A percentile compares a stretch with the other conserved stretches of the same genome.
phyloP scores from a whole-genome alignment of 306 rosid genomes.

The Carpinus fangiana region DNA sequence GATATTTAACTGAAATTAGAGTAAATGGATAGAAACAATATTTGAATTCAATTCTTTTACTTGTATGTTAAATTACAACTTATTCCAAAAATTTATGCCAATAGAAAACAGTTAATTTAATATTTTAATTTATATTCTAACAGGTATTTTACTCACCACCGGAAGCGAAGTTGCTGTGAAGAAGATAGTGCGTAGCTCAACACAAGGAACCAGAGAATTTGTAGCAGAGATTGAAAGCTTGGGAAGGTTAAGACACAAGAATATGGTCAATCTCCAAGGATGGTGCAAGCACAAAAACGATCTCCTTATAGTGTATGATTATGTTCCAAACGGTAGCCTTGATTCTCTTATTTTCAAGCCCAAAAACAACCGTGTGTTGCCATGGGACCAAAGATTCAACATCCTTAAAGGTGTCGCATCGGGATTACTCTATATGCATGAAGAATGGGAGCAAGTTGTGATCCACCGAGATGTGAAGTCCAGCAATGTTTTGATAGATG shows the following conservation, averaged over 20 bases:
- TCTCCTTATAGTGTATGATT: conserved; percentile 65
- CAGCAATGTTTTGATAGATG: conserved; percentile 61
- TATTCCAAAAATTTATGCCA: too few species aligned
- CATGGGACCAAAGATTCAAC: conserved; percentile 56
- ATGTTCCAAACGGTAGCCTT: conserved; percentile 61
- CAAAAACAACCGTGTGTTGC: conserved; percentile 32
- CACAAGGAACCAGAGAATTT: conserved; percentile 58
- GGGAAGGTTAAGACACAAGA: conserved; percentile 73
- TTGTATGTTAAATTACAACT: too few species aligned
- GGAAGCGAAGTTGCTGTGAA: conserved; percentile 66
- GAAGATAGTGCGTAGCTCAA: conserved; percentile 38
- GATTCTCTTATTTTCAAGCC: conserved; percentile 42
- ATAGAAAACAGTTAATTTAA: too few species aligned
- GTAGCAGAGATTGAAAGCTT: conserved; percentile 81
- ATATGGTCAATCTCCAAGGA: conserved; percentile 74
- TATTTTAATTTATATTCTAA: too few species aligned
- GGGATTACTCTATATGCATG: conserved; percentile 70
- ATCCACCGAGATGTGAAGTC: conserved; percentile 70
- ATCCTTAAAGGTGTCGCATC: conserved; percentile 64
- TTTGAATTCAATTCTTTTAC: too few species aligned
- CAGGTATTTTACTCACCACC: conserved; percentile 11
- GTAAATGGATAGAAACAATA: too few species aligned
- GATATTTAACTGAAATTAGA: too few species aligned
- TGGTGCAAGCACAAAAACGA: conserved; percentile 77
- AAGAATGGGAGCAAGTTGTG: conserved; percentile 76